A percentile compares a stretch with the other conserved stretches of the same genome.
phyloP scores from a whole-genome alignment of 169 alveolate species.

The Eimeria maxima region DNA sequence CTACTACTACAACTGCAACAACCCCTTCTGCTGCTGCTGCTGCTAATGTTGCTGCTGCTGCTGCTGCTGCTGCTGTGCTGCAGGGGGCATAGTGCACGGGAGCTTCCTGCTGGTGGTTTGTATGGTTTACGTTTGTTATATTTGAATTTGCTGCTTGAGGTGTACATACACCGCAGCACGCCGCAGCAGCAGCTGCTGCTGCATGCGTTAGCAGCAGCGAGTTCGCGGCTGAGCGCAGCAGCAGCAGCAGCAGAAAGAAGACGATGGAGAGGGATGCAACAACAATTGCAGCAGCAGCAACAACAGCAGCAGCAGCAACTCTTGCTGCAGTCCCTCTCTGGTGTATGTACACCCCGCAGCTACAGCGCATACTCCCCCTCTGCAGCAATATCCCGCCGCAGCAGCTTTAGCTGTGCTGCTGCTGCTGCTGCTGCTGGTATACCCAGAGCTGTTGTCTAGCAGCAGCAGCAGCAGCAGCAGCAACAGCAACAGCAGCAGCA shows the following conservation, averaged over 20 bases:
- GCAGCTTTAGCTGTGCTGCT: slow-evolving; percentile 59
- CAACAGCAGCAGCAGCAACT: slow-evolving; percentile 54
- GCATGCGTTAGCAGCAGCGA: slow-evolving; percentile 14
- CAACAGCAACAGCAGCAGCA: neutral
- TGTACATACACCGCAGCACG: neutral
- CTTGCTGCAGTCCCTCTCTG: slow-evolving; percentile 15
- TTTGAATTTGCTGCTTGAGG: slow-evolving; percentile 15
- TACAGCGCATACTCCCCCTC: slow-evolving; percentile 25
- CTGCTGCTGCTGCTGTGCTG: slow-evolving; percentile 30
- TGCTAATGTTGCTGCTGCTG: neutral
- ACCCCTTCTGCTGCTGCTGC: neutral
- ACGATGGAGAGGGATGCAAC: neutral
- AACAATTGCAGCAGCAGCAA: neutral
- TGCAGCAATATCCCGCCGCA: slow-evolving; percentile 41
- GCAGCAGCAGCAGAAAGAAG: slow-evolving; percentile 16
- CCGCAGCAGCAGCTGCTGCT: neutral
- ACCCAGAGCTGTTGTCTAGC: neutral
- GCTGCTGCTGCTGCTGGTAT: neutral
- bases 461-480: slow-evolving; percentile 4
- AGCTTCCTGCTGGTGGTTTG: slow-evolving; percentile 20
- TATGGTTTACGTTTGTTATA: slow-evolving; percentile 2
- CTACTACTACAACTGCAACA: neutral
- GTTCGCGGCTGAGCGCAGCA: neutral
- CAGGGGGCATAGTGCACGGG: slow-evolving; percentile 54
- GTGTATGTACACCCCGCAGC: slow-evolving; percentile 58